Conservation (phyloP, 108 stramenopile species). For the Pseudonitzschia delicatissima region DNA sequence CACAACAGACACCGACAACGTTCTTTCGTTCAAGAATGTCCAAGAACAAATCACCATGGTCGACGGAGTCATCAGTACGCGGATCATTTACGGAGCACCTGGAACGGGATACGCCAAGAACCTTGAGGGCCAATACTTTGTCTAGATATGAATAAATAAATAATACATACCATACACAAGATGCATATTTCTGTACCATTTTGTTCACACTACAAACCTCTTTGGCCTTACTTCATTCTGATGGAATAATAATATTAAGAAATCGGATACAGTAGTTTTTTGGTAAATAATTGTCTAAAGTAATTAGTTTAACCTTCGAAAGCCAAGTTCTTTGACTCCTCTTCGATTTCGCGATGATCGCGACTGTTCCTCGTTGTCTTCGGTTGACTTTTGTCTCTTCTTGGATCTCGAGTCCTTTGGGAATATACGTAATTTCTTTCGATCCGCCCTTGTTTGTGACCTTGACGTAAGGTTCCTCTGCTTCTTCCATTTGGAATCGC, state of each 20-base stretch:
- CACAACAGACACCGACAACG: conserved; percentile 20
- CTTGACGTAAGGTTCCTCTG: conserved; percentile 42
- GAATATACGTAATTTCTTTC: conserved; percentile 74
- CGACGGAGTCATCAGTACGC: conserved; percentile 58
- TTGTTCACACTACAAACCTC: too few relatives aligned
- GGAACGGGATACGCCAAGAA: conserved; percentile 60
- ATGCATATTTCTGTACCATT: too few relatives aligned
- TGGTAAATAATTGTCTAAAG: too few relatives aligned
- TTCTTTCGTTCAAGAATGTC: conserved; percentile 45
- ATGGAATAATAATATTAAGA: too few relatives aligned
- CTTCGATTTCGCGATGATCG: conserved; percentile 7
- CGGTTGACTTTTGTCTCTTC: neutral
- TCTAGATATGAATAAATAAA: too few relatives aligned
- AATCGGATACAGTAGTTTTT: too few relatives aligned
- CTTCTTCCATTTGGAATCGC: conserved; percentile 54
- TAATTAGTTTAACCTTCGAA: neutral
- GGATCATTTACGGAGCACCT: conserved; percentile 46
- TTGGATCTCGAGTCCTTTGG: conserved; percentile 62
- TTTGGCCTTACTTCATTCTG: too few relatives aligned
- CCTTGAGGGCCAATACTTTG: conserved; percentile 53
- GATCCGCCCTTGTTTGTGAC: conserved; percentile 55
- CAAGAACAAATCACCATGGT: conserved; percentile 63
- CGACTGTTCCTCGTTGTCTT: conserved; percentile 21
- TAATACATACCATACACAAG: too few relatives aligned
- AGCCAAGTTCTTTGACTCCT: conserved; percentile 11